Evolutionary conservation across 2,329 filamentous ascomycete species (phyloP), one percentile per base, ranked within the genome.

Genomic region (Penicillium nordicum): DNA sequence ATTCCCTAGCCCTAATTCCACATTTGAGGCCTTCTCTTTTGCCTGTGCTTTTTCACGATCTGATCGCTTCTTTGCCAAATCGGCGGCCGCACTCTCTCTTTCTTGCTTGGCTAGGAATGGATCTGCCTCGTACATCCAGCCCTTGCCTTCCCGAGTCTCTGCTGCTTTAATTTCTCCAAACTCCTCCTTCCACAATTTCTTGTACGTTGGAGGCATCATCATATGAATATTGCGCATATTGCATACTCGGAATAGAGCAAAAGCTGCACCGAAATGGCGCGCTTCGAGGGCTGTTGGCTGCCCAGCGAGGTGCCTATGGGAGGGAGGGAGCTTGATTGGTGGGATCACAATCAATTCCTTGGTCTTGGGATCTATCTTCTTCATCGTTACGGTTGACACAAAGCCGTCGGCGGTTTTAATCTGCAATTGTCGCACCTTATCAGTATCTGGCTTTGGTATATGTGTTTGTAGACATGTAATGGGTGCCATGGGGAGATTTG

Each of bases 201-300:
- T 88, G 75, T 97, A 95, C 57, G 89, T 89, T 0, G 94, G 94
- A 25, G 94, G 94, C 62, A 99, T 81, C 78, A 92, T 93, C 79
- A 92, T 95, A 70, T 96, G 91, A 67, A 97, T 85, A 71, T 97
- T 97, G 75, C 92, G 92, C 87, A 95, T 96, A 70, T 89, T 97
- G 74, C 90, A 93, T 4, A 97, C 89, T 48, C 94, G 84, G 71
- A 94, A 97, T 9, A 99, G 81, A 3, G 88, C 89, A 75, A 95
- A 97, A 0, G 92, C 90, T 4, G 94, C 94, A 9, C 92, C 92
- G 63, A 95, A 94, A 78, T 99, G 93, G 57, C 89, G 87, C 21
- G 94, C 93, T 78, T 99, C 94, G 10, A 97, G 82, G 1, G 92
- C 86, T 5, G 89, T 94, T 7, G 89, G 83, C 70, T 90, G 88